Evolutionary conservation across 2,329 filamentous ascomycete genomes (phyloP).

Genomic region (Chaetomium olivaceum): DNA sequence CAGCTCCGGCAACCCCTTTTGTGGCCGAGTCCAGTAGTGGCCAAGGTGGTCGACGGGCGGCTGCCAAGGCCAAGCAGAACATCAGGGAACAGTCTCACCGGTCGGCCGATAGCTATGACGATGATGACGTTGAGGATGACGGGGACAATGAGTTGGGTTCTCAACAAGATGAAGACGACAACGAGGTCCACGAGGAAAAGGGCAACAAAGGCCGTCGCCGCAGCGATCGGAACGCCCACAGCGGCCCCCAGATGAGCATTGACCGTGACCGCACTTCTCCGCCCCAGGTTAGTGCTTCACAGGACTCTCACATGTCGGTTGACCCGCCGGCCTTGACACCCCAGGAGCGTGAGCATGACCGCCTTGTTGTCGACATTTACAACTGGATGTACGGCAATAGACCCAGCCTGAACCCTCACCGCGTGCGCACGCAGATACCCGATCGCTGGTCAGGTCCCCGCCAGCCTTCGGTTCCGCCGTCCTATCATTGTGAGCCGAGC

Average conservation of each 20-base stretch:
- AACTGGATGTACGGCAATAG: slow-evolving; percentile 10
- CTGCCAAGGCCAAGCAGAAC: background rate
- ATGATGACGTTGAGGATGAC: background rate
- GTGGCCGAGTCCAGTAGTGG: background rate
- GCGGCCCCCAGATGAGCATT: background rate
- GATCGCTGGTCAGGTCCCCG: background rate
- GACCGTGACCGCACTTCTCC: too few species aligned
- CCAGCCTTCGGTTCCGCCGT: background rate
- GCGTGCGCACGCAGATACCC: slow-evolving; percentile 14
- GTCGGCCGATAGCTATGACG: background rate
- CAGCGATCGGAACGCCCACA: background rate
- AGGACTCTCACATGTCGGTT: background rate
- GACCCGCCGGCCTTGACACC: background rate
- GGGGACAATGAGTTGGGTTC: background rate
- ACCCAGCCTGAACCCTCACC: background rate
- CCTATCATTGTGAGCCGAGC: background rate
- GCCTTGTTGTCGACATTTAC: slow-evolving; percentile 16
- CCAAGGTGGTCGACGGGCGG: background rate
- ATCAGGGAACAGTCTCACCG: slow-evolving; percentile 3
- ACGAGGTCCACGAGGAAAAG: background rate
- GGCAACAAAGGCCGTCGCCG: background rate
- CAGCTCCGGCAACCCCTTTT: background rate
- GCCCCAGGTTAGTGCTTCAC: background rate
- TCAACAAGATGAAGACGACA: background rate
- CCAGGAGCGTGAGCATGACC: slow-evolving; percentile 5